Percentiles rank a stretch among this genome's conserved stretches.
phyloP scores from a whole-genome alignment of 2,329 filamentous ascomycete genomes.

The Sporothrix humicola region DNA sequence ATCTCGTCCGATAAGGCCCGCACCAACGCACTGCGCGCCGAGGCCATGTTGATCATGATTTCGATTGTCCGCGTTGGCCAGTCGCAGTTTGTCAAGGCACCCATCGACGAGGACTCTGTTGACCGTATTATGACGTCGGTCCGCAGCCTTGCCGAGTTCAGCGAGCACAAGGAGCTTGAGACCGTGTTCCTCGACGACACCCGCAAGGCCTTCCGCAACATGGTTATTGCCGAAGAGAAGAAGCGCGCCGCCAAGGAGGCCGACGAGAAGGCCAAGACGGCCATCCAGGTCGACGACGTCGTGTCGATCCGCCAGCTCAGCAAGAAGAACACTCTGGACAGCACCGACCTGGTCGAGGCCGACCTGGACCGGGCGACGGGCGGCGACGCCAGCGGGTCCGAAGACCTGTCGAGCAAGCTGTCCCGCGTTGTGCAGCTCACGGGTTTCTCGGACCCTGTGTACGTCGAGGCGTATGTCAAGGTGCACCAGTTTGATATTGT shows the following conservation, averaged over 20 bases:
- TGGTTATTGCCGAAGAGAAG: slow-evolving; percentile 97
- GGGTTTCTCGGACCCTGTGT: slow-evolving; percentile 96
- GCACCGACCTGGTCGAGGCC: slow-evolving; percentile 81
- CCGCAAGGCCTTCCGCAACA: slow-evolving; percentile 90
- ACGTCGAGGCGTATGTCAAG: slow-evolving; percentile 98
- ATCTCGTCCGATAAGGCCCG: slow-evolving; percentile 84
- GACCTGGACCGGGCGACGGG: slow-evolving; percentile 95
- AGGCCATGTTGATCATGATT: slow-evolving; percentile 99
- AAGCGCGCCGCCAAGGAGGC: slow-evolving; percentile 96
- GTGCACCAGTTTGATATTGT: slow-evolving; percentile 99
- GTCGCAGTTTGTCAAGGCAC: slow-evolving; percentile 97
- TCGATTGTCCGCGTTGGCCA: slow-evolving; percentile 97
- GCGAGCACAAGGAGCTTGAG: slow-evolving; percentile 87
- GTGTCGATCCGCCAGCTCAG: slow-evolving; percentile 90
- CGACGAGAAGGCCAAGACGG: slow-evolving; percentile 88
- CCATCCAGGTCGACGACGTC: slow-evolving; percentile 93
- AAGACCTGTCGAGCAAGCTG: slow-evolving; percentile 91
- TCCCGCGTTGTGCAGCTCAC: slow-evolving; percentile 96
- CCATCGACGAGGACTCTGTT: slow-evolving; percentile 97
- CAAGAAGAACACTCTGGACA: slow-evolving; percentile 85
- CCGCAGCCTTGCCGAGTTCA: slow-evolving; percentile 87
- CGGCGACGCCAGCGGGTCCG: slow-evolving; percentile 75
- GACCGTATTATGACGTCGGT: slow-evolving; percentile 99
- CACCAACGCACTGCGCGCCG: slow-evolving; percentile 91
- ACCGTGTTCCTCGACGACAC: slow-evolving; percentile 94